Conservation (phyloP, 345 rosid species). For the Lepidium africanum region DNA sequence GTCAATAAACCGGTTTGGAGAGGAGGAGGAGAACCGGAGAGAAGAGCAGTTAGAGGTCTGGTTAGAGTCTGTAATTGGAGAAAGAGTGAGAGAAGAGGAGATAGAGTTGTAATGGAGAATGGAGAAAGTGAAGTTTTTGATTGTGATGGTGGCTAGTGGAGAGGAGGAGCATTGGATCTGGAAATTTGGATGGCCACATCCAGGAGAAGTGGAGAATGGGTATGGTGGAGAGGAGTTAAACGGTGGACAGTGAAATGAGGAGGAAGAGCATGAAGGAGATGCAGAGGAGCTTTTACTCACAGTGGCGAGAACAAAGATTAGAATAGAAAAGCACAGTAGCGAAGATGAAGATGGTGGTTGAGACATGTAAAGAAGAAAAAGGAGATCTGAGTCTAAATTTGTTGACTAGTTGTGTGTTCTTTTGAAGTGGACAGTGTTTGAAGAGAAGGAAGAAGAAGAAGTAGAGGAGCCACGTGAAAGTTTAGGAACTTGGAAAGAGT, state of each 20-base stretch:
- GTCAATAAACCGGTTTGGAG: neutral
- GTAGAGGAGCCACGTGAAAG: slow-evolving; percentile 27
- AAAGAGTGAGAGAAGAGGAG: slow-evolving; percentile 43
- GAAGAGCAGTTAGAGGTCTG: slow-evolving; percentile 15
- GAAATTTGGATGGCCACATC: slow-evolving; percentile 83
- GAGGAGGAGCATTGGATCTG: slow-evolving; percentile 51
- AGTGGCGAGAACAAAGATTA: slow-evolving; percentile 17
- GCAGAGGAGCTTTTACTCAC: neutral
- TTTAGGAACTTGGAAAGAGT: slow-evolving; percentile 13
- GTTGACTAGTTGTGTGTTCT: neutral
- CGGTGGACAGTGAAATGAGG: slow-evolving; percentile 51
- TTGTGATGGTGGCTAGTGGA: slow-evolving; percentile 53
- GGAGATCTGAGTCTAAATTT: slow-evolving; percentile 17
- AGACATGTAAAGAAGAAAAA: slow-evolving; percentile 19
- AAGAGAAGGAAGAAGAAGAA: slow-evolving; percentile 13
- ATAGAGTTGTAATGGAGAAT: slow-evolving; percentile 39
- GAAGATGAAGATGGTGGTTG: slow-evolving; percentile 4
- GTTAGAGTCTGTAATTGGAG: slow-evolving; percentile 4
- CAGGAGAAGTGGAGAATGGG: slow-evolving; percentile 68
- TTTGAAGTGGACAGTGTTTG: slow-evolving; percentile 9
- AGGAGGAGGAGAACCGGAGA: slow-evolving; percentile 27
- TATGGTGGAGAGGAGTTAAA: slow-evolving; percentile 53
- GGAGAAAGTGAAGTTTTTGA: slow-evolving; percentile 55
- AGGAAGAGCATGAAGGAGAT: slow-evolving; percentile 20
- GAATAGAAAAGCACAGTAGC: neutral